These are phyloP conservation scores for Grifola frondosa DNA, from an alignment of 1,284 basidiomycete species.

Conservation along the genomic window DNA sequence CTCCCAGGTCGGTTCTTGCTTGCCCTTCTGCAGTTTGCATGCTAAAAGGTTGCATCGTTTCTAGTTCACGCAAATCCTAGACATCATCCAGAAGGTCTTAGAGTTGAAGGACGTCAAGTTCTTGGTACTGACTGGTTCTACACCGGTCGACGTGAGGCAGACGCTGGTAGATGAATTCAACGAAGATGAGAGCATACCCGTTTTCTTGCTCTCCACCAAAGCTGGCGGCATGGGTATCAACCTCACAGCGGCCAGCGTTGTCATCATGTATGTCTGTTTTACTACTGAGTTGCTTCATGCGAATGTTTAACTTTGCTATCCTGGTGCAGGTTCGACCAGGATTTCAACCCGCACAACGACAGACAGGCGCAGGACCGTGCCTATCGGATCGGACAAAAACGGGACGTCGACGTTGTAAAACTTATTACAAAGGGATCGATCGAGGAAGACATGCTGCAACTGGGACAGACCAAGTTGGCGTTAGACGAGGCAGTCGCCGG, in stretches of 20 bases:
- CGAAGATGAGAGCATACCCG: constrained; percentile 87
- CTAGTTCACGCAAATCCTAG: constrained; percentile 92
- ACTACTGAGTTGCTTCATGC: not conserved
- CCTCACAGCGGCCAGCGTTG: constrained; percentile 88
- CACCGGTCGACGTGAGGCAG: constrained; percentile 92
- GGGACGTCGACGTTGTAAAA: constrained; percentile 90
- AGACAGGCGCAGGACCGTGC: constrained; percentile 96
- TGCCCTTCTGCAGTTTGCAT: not conserved
- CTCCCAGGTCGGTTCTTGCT: constrained; percentile 66
- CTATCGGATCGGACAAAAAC: constrained; percentile 96
- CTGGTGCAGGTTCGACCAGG: constrained; percentile 83
- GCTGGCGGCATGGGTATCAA: constrained; percentile 95
- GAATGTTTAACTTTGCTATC: constrained; percentile 5
- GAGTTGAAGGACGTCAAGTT: constrained; percentile 77
- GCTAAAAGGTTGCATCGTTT: not conserved
- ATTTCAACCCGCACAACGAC: constrained; percentile 94
- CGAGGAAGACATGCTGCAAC: constrained; percentile 92
- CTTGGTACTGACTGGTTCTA: constrained; percentile 91
- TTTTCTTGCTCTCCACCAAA: constrained; percentile 95
- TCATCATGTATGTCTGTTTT: constrained; percentile 68
- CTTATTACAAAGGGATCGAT: constrained; percentile 92
- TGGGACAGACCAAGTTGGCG: constrained; percentile 88
- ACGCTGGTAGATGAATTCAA: constrained; percentile 95
- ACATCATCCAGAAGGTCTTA: constrained; percentile 89
- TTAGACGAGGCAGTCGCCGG: constrained; percentile 92